phyloP scores from a whole-genome alignment of 1,139 yeast species.

The Hemisphaericaspora subhashii region DNA sequence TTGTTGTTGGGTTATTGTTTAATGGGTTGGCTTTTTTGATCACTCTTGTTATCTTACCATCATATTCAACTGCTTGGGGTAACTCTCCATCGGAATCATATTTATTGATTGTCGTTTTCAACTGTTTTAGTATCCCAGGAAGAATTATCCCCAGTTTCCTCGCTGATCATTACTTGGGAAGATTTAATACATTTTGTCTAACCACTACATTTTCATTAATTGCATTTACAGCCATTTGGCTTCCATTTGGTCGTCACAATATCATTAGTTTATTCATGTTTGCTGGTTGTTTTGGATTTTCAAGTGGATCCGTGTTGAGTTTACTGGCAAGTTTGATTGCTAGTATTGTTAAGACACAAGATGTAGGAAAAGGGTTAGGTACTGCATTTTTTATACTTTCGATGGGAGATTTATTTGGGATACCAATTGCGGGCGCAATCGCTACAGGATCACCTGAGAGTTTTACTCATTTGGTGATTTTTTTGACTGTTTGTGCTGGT shows the following conservation, averaged over 20 bases:
- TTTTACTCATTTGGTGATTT: constrained; percentile 30
- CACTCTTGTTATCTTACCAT: constrained; percentile 26
- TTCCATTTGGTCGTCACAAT: constrained; percentile 26
- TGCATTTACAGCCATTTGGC: constrained; percentile 27
- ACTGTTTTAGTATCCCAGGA: constrained; percentile 30
- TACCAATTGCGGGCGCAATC: constrained; percentile 40
- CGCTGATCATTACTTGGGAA: constrained; percentile 30
- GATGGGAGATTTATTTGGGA: constrained; percentile 34
- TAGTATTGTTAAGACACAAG: constrained; percentile 27
- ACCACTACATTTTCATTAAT: constrained; percentile 21
- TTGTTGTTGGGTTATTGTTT: constrained; percentile 31
- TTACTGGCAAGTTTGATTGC: constrained; percentile 33
- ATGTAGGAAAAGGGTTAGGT: constrained; percentile 32
- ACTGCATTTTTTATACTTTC: constrained; percentile 36
- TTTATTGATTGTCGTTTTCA: constrained; percentile 28
- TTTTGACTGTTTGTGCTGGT: constrained; percentile 25
- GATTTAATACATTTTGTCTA: constrained; percentile 28
- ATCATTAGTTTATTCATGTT: constrained; percentile 28
- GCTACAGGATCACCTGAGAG: constrained; percentile 19
- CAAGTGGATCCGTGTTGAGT: constrained; percentile 32
- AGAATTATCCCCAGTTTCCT: constrained; percentile 28
- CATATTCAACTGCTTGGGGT: constrained; percentile 31
- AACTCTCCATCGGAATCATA: constrained; percentile 22
- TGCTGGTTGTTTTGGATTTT: constrained; percentile 29
- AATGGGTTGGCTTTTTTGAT: constrained; percentile 31